Evolutionary conservation across 1,284 basidiomycete species (phyloP).

Genomic region (Xanthoconium separans): DNA sequence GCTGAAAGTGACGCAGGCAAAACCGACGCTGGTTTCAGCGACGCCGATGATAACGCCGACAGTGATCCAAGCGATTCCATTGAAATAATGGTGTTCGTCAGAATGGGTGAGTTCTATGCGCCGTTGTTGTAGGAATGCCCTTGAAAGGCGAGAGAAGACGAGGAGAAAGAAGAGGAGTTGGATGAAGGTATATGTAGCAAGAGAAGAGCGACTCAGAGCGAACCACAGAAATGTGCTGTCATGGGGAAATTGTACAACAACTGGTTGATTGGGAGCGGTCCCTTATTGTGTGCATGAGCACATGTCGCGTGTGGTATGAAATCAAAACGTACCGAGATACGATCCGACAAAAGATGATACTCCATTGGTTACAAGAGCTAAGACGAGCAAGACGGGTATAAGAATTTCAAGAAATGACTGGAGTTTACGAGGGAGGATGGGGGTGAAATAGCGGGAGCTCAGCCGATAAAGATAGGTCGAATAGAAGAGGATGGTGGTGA

Average conservation of each 20-base stretch:
- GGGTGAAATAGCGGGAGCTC: constrained; percentile 46
- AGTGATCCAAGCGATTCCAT: constrained; percentile 64
- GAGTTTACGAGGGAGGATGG: constrained; percentile 49
- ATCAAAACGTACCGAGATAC: constrained; percentile 46
- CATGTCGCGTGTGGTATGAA: background rate
- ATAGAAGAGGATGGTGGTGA: constrained; percentile 57
- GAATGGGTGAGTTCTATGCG: constrained; percentile 45
- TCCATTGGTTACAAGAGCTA: constrained; percentile 54
- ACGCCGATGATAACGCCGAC: constrained; percentile 58
- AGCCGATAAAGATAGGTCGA: constrained; percentile 55
- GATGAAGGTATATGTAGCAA: constrained; percentile 55
- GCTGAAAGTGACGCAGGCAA: constrained; percentile 52
- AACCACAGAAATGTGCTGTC: constrained; percentile 43
- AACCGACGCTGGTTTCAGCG: constrained; percentile 65
- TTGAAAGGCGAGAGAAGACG: constrained; percentile 55
- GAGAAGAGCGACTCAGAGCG: constrained; percentile 57
- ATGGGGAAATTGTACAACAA: constrained; percentile 44
- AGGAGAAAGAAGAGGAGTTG: constrained; percentile 59
- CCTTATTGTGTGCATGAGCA: constrained; percentile 18
- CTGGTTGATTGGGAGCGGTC: constrained; percentile 4
- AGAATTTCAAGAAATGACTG: constrained; percentile 45
- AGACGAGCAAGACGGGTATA: constrained; percentile 49
- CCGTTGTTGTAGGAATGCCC: constrained; percentile 50
- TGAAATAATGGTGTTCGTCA: constrained; percentile 51
- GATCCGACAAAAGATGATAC: constrained; percentile 65